Evolutionary conservation across 208 protist species (phyloP).

Genomic region (Crithidia fasciculata): DNA sequence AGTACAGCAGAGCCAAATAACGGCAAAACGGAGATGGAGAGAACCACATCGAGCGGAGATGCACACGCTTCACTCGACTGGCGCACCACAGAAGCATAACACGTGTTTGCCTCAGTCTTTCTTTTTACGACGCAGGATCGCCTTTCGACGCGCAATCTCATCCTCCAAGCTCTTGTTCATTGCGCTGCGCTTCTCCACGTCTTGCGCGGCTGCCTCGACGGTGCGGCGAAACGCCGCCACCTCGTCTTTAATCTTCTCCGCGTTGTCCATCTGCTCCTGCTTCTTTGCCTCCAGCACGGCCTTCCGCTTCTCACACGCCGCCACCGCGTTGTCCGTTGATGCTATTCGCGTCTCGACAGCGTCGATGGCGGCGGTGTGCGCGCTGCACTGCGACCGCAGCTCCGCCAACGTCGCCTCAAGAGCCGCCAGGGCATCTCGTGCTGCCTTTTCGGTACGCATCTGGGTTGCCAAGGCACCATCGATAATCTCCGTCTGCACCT

Average conservation of each 20-base stretch:
- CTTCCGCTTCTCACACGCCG: constrained; percentile 34
- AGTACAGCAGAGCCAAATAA: too few relatives aligned
- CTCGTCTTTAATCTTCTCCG: constrained; percentile 56
- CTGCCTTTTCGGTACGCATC: constrained; percentile 18
- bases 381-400: constrained; percentile 10
- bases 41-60: not conserved
- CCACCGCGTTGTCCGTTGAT: constrained; percentile 26
- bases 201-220: constrained; percentile 30
- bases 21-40: not conserved
- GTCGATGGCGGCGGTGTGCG: constrained; percentile 7
- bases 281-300: constrained; percentile 51
- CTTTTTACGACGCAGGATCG: constrained; percentile 14
- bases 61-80: too few relatives aligned
- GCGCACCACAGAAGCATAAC: too few relatives aligned
- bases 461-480: constrained; percentile 38
- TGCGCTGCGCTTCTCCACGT: constrained; percentile 38
- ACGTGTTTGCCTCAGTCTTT: constrained; percentile 2
- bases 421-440: constrained; percentile 18
- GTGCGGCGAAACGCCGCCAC: constrained; percentile 34
- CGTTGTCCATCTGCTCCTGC: constrained; percentile 64
- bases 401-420: constrained; percentile 17
- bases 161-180: constrained; percentile 48
- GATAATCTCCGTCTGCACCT: constrained; percentile 34
- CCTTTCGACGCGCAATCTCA: constrained; percentile 36
- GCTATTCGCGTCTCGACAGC: constrained; percentile 22